A percentile compares a stretch with the other conserved stretches of the same genome.
Conservation (phyloP, 2,329 filamentous ascomycete genomes). For the Botrytis elliptica region DNA sequence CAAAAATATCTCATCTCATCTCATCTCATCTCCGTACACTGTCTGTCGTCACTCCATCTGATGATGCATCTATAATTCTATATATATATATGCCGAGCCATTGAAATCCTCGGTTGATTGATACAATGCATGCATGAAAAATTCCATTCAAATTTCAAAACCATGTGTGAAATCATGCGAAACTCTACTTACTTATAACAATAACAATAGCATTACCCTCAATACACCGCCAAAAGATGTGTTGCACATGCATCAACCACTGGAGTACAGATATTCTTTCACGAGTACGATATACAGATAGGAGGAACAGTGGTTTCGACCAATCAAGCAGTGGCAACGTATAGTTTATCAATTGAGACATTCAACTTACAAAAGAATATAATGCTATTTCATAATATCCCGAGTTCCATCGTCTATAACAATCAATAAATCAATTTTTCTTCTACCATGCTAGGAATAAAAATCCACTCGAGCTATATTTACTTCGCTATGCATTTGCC, state of each 20-base stretch:
- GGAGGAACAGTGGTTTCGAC: neutral
- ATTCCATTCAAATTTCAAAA: neutral
- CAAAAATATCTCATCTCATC: neutral
- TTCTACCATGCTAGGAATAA: neutral
- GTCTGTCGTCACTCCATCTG: rapidly evolving
- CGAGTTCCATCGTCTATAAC: neutral
- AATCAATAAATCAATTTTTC: neutral
- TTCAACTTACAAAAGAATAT: neutral
- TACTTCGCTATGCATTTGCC: neutral
- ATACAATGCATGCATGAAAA: neutral
- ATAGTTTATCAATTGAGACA: neutral
- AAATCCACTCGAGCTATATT: neutral
- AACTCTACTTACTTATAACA: neutral
- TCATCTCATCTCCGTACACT: neutral
- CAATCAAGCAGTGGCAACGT: neutral
- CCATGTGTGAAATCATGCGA: neutral
- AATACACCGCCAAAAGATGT: neutral
- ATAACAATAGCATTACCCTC: neutral
- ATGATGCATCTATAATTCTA: neutral
- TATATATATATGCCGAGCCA: neutral
- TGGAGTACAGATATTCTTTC: neutral
- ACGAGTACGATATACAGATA: neutral
- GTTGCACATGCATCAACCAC: neutral
- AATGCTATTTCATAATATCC: neutral
- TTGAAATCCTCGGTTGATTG: neutral